phyloP scores from a whole-genome alignment of 1,139 yeast genomes.

The Diutina mesorugosa region DNA sequence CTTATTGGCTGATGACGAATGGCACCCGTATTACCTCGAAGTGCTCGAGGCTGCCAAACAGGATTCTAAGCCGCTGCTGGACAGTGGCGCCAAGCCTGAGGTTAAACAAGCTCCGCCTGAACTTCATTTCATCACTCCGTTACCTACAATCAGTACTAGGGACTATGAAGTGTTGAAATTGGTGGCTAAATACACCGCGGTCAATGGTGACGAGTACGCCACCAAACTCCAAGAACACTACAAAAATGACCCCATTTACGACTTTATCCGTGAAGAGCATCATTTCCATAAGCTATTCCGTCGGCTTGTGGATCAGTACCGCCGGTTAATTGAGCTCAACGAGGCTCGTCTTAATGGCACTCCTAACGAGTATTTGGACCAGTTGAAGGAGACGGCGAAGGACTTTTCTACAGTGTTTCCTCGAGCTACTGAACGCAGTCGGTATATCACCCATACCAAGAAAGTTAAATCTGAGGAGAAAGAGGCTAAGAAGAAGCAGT shows the following conservation, averaged over 20 bases:
- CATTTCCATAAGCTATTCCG: slow-evolving; percentile 45
- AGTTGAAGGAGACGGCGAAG: slow-evolving; percentile 6
- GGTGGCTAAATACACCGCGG: slow-evolving; percentile 58
- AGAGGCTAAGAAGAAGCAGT: slow-evolving; percentile 17
- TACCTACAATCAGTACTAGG: slow-evolving; percentile 45
- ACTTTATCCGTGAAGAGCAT: slow-evolving; percentile 50
- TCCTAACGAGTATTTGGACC: slow-evolving; percentile 4
- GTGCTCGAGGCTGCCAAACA: not conserved
- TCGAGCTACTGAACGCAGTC: slow-evolving; percentile 44
- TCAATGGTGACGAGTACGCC: slow-evolving; percentile 37
- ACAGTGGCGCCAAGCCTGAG: not conserved
- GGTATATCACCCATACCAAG: slow-evolving; percentile 17
- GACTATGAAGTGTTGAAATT: slow-evolving; percentile 62
- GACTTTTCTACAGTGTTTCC: slow-evolving; percentile 35
- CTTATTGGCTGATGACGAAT: slow-evolving; percentile 39
- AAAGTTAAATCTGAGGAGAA: slow-evolving; percentile 19
- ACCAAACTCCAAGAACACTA: slow-evolving; percentile 21
- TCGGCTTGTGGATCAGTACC: slow-evolving; percentile 45
- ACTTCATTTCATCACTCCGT: slow-evolving; percentile 32
- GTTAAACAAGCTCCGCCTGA: slow-evolving; percentile 16
- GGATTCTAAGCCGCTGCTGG: not conserved
- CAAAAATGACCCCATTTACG: slow-evolving; percentile 36
- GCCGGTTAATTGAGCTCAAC: slow-evolving; percentile 14
- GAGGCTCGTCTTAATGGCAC: not conserved
- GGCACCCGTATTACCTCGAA: slow-evolving; percentile 37